Base-by-base conservation (phyloP, 441 rosid species). In the Gossypium aridum region DNA sequence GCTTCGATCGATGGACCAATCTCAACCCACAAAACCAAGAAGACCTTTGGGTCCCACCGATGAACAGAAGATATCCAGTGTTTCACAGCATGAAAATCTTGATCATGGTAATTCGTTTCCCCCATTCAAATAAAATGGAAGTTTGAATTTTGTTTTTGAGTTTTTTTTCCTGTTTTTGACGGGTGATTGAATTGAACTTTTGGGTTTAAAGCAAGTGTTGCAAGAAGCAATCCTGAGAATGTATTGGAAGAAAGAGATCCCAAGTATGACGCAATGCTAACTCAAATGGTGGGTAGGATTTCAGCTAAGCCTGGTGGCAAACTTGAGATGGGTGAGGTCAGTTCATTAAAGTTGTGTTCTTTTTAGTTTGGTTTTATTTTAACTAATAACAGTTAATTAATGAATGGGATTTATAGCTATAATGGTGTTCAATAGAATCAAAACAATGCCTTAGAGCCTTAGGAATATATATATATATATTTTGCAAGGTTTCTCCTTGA, bases 271-370 rank as follows among this genome's bases (percentile, higher is more conserved):
- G 88, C 87, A 34, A 90, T 95, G 99, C 90, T 95, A 70, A 82
- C 70, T 67, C 93, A 90, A 81, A 93, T 95, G 97, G 90, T 87
- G 37, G 99, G 99, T 59, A 87, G 98, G 75, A 86, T 95, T 56
- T 83, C 23, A 74, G 57, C 96, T 22, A 94, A 87, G 81, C 88
- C 96, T n/a, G 99, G 96, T 73, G 97, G 98, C 43, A 87, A 86
- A 78, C 88, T 75, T 47, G 92, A 91, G 85, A 94, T 88, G 87
- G 96, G 95, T 59, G 97, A 90, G 92, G 98, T 90, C 64, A 83
- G 93, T 73, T 72, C 22, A 72, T 65, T 17, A 20, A 2, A 9
- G 47, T 2, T n/a, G n/a, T 20, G 71, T 63, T 63, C 68, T 25
- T 4, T 63, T 64, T 75, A 7, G 20, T 51, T 55, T 51, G 39